These are phyloP conservation scores for Funneliformis geosporum DNA, from an alignment of 192 early-diverging fungal genomes.

Conservation along the genomic window DNA sequence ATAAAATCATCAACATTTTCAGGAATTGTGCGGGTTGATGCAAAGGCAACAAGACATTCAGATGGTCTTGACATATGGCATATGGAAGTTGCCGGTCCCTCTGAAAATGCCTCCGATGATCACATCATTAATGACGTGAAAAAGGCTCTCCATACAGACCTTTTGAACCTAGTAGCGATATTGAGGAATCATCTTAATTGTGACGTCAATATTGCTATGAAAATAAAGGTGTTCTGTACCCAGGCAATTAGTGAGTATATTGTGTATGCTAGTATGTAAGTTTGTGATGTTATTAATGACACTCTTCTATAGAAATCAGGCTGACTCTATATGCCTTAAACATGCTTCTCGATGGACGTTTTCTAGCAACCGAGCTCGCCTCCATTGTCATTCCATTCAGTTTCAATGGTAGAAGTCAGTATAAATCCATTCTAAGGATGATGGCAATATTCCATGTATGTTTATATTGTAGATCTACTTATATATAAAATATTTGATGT, in stretches of 20 bases:
- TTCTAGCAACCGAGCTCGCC: slow-evolving; percentile 20
- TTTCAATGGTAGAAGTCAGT: slow-evolving; percentile 23
- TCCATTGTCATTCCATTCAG: slow-evolving; percentile 17
- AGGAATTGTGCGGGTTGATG: slow-evolving; percentile 25
- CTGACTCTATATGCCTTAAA: slow-evolving; percentile 27
- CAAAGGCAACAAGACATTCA: slow-evolving; percentile 30
- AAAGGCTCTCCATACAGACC: slow-evolving; percentile 15
- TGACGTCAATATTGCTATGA: slow-evolving; percentile 15
- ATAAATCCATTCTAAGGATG: slow-evolving; percentile 18
- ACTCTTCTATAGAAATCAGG: slow-evolving; percentile 14
- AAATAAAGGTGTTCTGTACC: slow-evolving; percentile 25
- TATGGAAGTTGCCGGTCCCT: slow-evolving; percentile 27
- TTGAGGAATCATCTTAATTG: slow-evolving; percentile 27
- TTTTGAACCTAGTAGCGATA: slow-evolving; percentile 24
- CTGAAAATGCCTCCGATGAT: slow-evolving; percentile 13
- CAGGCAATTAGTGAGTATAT: slow-evolving; percentile 25
- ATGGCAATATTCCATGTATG: slow-evolving; percentile 31
- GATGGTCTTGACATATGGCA: slow-evolving; percentile 30
- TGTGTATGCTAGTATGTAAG: no score
- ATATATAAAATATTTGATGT: not conserved
- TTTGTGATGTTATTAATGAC: slow-evolving; percentile 3
- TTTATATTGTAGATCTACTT: slow-evolving; percentile 10
- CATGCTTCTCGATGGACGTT: slow-evolving; percentile 25
- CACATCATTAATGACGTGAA: slow-evolving; percentile 22
- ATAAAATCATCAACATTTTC: slow-evolving; percentile 25